Percentiles rank a stretch among this genome's conserved stretches.
phyloP scores from a whole-genome alignment of 768 basidiomycete genomes.

The Termitomyces sp. region DNA sequence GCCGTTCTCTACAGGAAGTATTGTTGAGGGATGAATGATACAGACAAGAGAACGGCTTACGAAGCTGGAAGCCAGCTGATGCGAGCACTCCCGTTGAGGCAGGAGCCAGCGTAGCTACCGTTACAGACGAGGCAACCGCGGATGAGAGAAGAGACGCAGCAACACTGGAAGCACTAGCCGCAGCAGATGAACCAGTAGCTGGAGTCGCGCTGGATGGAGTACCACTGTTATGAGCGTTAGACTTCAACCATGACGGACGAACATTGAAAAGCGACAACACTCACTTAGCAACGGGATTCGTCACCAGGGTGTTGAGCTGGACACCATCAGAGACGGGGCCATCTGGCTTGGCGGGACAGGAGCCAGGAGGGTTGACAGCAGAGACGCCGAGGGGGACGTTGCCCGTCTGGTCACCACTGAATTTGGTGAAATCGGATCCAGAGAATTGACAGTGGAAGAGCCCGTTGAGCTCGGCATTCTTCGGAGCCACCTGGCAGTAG shows the following conservation, averaged over 20 bases:
- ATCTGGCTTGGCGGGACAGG: slow-evolving; percentile 38
- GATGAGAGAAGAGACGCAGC: not conserved
- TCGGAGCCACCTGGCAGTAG: slow-evolving; percentile 45
- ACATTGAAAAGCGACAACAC: not conserved
- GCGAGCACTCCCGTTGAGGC: not conserved
- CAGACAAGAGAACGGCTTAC: not conserved
- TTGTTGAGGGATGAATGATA: too few species aligned
- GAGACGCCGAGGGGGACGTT: slow-evolving; percentile 40
- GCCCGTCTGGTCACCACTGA: slow-evolving; percentile 36
- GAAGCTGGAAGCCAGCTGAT: slow-evolving; percentile 5
- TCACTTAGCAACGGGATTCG: slow-evolving; percentile 24
- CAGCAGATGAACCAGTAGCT: too few species aligned
- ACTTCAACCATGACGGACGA: too few species aligned
- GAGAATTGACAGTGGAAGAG: slow-evolving; percentile 51
- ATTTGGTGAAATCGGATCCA: slow-evolving; percentile 34
- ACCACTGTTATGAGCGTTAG: too few species aligned
- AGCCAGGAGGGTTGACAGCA: slow-evolving; percentile 37
- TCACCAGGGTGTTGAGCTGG: slow-evolving; percentile 33
- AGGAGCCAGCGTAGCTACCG: not conserved
- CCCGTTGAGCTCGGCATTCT: slow-evolving; percentile 42
- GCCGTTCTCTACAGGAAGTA: slow-evolving; percentile 10
- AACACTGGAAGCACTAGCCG: not conserved
- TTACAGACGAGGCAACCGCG: not conserved
- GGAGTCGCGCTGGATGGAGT: too few species aligned
- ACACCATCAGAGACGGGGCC: slow-evolving; percentile 41